Percentiles rank a stretch among this genome's conserved stretches.
phyloP scores from a whole-genome alignment of 768 basidiomycete genomes.

The Amanita thiersii region DNA sequence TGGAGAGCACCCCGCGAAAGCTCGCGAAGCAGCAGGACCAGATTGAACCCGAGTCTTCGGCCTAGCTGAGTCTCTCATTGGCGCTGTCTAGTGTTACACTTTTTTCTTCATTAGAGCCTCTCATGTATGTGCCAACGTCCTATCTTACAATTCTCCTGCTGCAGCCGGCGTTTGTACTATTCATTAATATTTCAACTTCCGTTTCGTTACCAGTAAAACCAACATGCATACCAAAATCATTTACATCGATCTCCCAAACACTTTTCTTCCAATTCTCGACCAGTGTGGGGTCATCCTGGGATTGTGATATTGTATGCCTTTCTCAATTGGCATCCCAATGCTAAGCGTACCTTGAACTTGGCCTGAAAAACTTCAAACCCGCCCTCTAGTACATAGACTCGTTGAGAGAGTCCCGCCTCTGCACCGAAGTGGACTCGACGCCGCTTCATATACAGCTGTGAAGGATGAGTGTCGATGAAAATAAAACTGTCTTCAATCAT shows the following conservation, averaged over 20 bases:
- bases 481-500: conserved; percentile 4
- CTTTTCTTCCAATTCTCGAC: conserved; percentile 73
- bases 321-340: not conserved
- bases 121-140: no score
- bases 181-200: no score
- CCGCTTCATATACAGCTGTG: conserved; percentile 63
- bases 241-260: conserved; percentile 48
- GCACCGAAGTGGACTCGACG: conserved; percentile 38
- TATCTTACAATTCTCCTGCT: no score
- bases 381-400: conserved; percentile 59
- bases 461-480: conserved; percentile 6
- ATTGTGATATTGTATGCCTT: not conserved
- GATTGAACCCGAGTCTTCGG: conserved; percentile 4
- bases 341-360: conserved; percentile 49
- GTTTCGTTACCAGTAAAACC: no score
- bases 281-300: conserved; percentile 54
- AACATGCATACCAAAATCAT: no score
- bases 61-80: not conserved
- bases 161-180: no score
- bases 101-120: not conserved
- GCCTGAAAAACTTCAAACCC: conserved; percentile 70
- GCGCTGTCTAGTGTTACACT: not conserved
- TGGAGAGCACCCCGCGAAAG: conserved; percentile 54
- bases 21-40: conserved; percentile 34
- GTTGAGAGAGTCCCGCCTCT: conserved; percentile 30